Percentiles rank a stretch among this genome's conserved stretches.
These are phyloP conservation scores for Spiromastix sp. DNA, from an alignment of 2,329 filamentous ascomycete species.

Conservation along the genomic window DNA sequence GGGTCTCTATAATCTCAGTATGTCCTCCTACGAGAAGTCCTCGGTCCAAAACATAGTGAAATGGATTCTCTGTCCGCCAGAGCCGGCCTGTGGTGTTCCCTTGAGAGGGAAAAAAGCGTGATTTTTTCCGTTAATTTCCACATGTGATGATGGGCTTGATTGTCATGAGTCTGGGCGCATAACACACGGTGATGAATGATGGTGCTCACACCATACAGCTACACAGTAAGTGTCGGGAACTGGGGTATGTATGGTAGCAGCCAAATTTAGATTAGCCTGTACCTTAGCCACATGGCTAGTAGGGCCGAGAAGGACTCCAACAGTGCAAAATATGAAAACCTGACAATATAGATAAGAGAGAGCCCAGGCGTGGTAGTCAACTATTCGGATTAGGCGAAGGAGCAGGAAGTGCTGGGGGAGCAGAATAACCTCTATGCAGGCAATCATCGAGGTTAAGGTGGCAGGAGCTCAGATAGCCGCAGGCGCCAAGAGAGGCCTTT, in stretches of 20 bases:
- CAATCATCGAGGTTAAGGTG: too few relatives aligned
- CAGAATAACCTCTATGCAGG: too few relatives aligned
- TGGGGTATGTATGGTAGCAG: slow-evolving; percentile 1
- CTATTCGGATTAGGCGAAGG: too few relatives aligned
- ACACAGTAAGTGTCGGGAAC: not conserved
- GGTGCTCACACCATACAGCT: not conserved
- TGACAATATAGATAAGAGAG: too few relatives aligned
- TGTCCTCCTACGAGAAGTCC: slow-evolving; percentile 1
- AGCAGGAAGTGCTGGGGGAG: too few relatives aligned
- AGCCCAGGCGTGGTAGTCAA: too few relatives aligned
- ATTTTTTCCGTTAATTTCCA: not conserved
- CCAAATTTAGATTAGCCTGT: slow-evolving; percentile 1
- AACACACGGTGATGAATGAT: not conserved
- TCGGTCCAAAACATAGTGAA: not conserved
- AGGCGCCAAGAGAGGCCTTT: too few relatives aligned
- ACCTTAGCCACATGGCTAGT: not conserved
- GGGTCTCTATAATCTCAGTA: slow-evolving; percentile 1
- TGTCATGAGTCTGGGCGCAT: not conserved
- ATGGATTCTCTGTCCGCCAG: slow-evolving; percentile 5
- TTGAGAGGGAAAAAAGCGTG: not conserved
- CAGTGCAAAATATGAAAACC: not conserved
- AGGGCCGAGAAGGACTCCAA: not conserved
- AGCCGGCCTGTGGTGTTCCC: slow-evolving; percentile 1
- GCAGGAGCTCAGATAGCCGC: too few relatives aligned
- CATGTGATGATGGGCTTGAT: slow-evolving; percentile 1